These are phyloP conservation scores for Vigna hirtella DNA, from an alignment of 306 rosid species.

Conservation along the genomic window DNA sequence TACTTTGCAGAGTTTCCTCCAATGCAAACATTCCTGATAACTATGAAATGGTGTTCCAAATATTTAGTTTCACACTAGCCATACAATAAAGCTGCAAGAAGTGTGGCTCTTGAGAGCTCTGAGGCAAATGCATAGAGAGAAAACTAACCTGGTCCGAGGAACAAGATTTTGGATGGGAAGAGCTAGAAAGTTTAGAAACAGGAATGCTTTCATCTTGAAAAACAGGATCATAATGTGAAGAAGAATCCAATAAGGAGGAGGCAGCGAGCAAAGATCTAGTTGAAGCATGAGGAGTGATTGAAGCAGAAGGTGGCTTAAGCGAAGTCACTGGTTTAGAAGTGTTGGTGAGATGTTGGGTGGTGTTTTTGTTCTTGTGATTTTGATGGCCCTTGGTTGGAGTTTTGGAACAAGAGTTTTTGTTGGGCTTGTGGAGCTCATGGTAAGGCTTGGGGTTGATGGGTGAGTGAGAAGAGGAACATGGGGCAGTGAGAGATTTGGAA, in stretches of 20 bases:
- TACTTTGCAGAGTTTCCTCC: slow-evolving; percentile 6
- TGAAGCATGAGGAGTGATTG: slow-evolving; percentile 68
- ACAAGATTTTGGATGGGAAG: slow-evolving; percentile 49
- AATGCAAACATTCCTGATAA: slow-evolving; percentile 15
- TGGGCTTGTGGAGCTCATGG: slow-evolving; percentile 45
- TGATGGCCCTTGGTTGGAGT: slow-evolving; percentile 44
- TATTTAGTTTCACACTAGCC: neutral
- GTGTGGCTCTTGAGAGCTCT: neutral
- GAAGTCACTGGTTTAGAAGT: slow-evolving; percentile 55
- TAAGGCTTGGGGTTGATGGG: slow-evolving; percentile 56
- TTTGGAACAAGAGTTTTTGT: slow-evolving; percentile 50
- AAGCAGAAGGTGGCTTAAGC: slow-evolving; percentile 54
- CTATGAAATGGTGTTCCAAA: neutral
- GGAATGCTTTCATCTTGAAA: slow-evolving; percentile 40
- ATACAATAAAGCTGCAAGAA: neutral
- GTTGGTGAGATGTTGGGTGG: slow-evolving; percentile 31
- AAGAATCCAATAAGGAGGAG: slow-evolving; percentile 46
- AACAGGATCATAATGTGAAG: slow-evolving; percentile 47
- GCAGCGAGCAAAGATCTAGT: slow-evolving; percentile 75
- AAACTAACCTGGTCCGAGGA: slow-evolving; percentile 70
- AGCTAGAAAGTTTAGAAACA: slow-evolving; percentile 44
- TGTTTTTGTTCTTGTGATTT: slow-evolving; percentile 48
- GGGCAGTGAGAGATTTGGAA: slow-evolving; percentile 41
- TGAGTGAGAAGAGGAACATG: slow-evolving; percentile 57
- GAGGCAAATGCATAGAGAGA: neutral